Percentiles rank a stretch among this genome's conserved stretches.
These are phyloP conservation scores for Sclerotinia sclerotiorum DNA, from an alignment of 2,329 filamentous ascomycete genomes.

Conservation along the genomic window DNA sequence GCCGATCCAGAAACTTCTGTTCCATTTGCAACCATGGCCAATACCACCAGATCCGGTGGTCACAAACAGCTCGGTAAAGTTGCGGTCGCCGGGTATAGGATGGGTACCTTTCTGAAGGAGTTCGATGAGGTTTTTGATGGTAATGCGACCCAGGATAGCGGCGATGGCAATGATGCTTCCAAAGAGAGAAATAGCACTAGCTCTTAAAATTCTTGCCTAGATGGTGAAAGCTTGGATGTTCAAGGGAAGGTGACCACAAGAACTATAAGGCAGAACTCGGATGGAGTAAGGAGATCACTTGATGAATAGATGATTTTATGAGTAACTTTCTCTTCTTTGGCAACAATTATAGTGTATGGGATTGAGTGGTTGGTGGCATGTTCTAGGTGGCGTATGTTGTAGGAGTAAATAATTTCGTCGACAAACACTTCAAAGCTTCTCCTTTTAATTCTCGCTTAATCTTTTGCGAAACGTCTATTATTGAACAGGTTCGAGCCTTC, in stretches of 20 bases:
- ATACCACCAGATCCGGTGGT: background rate
- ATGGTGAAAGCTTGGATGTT: background rate
- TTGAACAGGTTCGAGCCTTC: background rate
- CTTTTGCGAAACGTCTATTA: background rate
- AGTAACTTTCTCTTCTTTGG: background rate
- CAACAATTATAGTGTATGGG: no score
- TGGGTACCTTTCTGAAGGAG: background rate
- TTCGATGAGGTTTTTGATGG: background rate
- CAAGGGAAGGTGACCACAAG: background rate
- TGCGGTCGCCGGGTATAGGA: background rate
- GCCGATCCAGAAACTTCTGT: background rate
- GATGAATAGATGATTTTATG: background rate
- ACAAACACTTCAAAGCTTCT: background rate
- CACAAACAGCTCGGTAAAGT: background rate
- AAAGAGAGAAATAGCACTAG: rapidly evolving
- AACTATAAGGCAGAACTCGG: background rate
- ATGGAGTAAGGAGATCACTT: background rate
- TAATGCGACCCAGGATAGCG: background rate
- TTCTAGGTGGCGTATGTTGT: background rate
- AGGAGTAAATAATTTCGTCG: background rate
- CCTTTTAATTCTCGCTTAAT: background rate
- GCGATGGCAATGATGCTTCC: background rate
- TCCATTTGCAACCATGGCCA: background rate
- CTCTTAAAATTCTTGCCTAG: background rate
- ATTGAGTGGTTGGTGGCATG: no score